Conservation (phyloP, 805 yeast genomes). For the Teunomyces funiuensis region DNA sequence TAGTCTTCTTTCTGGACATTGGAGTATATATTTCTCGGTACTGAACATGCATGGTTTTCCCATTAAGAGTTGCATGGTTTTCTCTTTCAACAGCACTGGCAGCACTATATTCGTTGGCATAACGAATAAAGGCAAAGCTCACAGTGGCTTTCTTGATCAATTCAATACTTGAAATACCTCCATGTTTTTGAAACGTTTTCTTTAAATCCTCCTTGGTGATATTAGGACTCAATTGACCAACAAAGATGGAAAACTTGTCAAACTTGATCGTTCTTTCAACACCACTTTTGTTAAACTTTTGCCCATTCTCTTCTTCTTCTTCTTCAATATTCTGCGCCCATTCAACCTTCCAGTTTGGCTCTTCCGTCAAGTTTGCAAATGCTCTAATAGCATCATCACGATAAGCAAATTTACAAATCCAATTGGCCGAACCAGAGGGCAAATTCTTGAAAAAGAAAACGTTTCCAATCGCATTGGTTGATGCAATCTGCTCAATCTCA, state of each 20-base stretch:
- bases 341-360: conserved; percentile 59
- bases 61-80: conserved; percentile 73
- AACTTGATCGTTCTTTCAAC: conserved; percentile 23
- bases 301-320: neutral
- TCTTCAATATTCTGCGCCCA: conserved; percentile 85
- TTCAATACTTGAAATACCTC: conserved; percentile 58
- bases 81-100: conserved; percentile 85
- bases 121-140: conserved; percentile 74
- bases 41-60: conserved; percentile 81
- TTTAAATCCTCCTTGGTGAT: conserved; percentile 55
- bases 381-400: conserved; percentile 89
- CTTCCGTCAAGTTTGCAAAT: conserved; percentile 63
- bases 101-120: conserved; percentile 64
- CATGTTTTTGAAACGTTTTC: conserved; percentile 66
- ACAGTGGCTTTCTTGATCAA: conserved; percentile 49
- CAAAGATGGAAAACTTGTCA: conserved; percentile 73
- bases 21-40: conserved; percentile 56
- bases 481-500: conserved; percentile 66
- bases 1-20: neutral
- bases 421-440: conserved; percentile 38
- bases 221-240: conserved; percentile 64
- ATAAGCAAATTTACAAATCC: conserved; percentile 78
- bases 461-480: conserved; percentile 37
- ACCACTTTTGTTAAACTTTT: conserved; percentile 25
- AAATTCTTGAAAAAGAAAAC: conserved; percentile 10